Conservation (phyloP, 768 basidiomycete genomes). For the Pleurotus salmoneostramineus region DNA sequence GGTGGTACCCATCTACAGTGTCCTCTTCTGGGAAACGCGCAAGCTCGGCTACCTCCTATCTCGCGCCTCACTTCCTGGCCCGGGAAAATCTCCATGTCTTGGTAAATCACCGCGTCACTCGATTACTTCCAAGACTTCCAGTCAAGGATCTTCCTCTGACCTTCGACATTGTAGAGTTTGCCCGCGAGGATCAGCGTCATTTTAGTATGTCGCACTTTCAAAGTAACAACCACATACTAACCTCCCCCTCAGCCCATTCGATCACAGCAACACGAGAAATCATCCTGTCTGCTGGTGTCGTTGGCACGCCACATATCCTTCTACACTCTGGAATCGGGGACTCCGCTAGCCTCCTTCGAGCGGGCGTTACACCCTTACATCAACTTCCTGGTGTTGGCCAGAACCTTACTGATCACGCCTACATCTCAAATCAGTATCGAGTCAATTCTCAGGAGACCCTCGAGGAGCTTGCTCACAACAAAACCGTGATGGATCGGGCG, state of each 20-base stretch:
- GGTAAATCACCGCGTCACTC: conserved; percentile 15
- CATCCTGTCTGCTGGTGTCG: conserved; percentile 31
- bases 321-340: conserved; percentile 24
- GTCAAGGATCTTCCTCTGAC: not conserved
- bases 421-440: conserved; percentile 10
- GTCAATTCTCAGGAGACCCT: conserved; percentile 21
- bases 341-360: not conserved
- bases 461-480: conserved; percentile 20
- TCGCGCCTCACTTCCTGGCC: conserved; percentile 18
- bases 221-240: too few relatives aligned
- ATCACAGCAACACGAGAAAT: conserved; percentile 28
- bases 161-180: conserved; percentile 17
- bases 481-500: conserved; percentile 15
- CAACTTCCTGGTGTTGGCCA: conserved; percentile 31
- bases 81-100: conserved; percentile 29
- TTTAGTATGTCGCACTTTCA: too few relatives aligned
- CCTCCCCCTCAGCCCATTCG: too few relatives aligned
- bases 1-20: conserved; percentile 24
- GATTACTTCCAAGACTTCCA: conserved; percentile 1
- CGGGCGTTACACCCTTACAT: conserved; percentile 27
- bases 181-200: not conserved
- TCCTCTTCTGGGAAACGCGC: conserved; percentile 20
- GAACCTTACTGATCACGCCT: conserved; percentile 29
- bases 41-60: conserved; percentile 26
- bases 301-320: conserved; percentile 22